Percentiles rank a stretch among this genome's conserved stretches.
Conservation (phyloP, 352 stramenopile genomes). For the Thalassiosira sp. region DNA sequence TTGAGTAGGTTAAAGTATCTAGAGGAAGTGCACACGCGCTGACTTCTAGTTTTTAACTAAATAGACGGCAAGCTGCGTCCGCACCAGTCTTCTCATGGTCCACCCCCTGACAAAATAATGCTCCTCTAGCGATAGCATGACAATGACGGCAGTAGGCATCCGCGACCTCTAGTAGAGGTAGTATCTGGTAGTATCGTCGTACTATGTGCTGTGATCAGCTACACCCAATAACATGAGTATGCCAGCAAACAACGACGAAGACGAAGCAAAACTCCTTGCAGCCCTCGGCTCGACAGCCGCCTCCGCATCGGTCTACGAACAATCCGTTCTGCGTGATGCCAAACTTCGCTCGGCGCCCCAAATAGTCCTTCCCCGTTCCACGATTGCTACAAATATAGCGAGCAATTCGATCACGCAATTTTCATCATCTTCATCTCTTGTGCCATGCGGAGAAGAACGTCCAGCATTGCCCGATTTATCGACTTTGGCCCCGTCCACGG, state of each 20-base stretch:
- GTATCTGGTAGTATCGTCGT: too few relatives aligned
- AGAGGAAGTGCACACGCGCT: too few relatives aligned
- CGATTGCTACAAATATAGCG: slow-evolving; percentile 11
- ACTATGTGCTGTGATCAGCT: too few relatives aligned
- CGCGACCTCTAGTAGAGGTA: too few relatives aligned
- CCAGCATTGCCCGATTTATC: slow-evolving; percentile 52
- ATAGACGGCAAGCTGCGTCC: too few relatives aligned
- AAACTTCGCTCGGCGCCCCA: slow-evolving; percentile 48
- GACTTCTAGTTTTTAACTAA: too few relatives aligned
- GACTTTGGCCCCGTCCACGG: slow-evolving; percentile 47
- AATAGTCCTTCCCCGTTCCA: slow-evolving; percentile 32
- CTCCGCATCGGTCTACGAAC: slow-evolving; percentile 57
- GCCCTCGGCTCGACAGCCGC: slow-evolving; percentile 35
- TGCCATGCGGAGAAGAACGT: slow-evolving; percentile 23
- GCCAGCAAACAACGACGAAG: slow-evolving; percentile 9
- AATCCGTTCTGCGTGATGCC: slow-evolving; percentile 60
- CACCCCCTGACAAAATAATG: too few relatives aligned
- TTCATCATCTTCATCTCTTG: slow-evolving; percentile 9
- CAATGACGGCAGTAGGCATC: too few relatives aligned
- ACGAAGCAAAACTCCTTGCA: slow-evolving; percentile 40
- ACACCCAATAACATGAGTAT: slow-evolving; percentile 12
- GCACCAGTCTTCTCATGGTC: too few relatives aligned
- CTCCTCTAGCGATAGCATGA: too few relatives aligned
- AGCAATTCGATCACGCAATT: neutral
- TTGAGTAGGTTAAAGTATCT: too few relatives aligned